Base-by-base conservation (phyloP, 345 rosid species). In the Linum lewisii region DNA sequence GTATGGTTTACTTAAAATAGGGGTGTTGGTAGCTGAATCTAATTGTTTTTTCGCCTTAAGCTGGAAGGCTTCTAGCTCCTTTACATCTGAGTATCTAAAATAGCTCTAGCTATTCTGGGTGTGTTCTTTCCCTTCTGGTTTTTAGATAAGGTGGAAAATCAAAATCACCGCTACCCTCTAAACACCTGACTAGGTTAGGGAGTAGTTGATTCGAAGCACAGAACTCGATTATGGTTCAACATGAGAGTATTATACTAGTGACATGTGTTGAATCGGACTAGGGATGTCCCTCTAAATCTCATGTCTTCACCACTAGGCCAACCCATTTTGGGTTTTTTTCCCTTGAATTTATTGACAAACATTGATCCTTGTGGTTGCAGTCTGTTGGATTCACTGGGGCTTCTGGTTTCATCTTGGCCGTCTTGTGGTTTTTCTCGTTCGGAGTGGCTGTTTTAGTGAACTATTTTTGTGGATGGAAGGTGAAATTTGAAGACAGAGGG, bases 351-450 rank as follows among this genome's bases (percentile, higher is more conserved):
- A 29, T 29, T 42, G 47, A 34, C 10, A 34, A 34, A 34, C 7
- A 5, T 6, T 34, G 38, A 34, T 34, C 47, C 47, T 16, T 42
- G 16, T 42, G 18, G 61, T 54, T 75, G 69, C 79, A 93, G 97
- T 93, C 99, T 77, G 97, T 93, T 70, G 95, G 92, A 69, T 93
- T 87, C 73, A 82, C 97, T 44, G 99, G 97, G 67, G 85, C 92
- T 59, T 76, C 81, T 72, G 92, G 76, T 36, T 89, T 93, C 74
- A 69, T 87, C 65, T 80, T 89, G 58, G 90, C 94, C 49, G 50
- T 63, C 66, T 60, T 89, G 15, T 93, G 99, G 99, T 78, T 93
- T 69, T 71, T 87, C 69, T 73, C 79, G 5, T 93, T 93, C 61
- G 97, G 99, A 57, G 64, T 91, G 73, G 87, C 79, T 75, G 95